Conservation (phyloP, 1,284 basidiomycete species). For the Entoloma clypeatum region DNA sequence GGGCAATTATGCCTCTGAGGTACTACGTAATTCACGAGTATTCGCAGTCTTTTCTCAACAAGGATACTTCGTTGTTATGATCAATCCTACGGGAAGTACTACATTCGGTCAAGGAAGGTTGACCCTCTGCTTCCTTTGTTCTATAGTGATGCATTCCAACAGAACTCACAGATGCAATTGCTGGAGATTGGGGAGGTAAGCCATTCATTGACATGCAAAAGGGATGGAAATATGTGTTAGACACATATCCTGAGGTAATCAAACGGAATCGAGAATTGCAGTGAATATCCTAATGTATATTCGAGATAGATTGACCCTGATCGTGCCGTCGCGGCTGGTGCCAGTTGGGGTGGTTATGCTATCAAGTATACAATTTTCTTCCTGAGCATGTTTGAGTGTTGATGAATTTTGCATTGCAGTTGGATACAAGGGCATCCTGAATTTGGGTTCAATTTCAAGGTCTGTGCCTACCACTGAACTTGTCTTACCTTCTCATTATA, state of each 20-base stretch:
- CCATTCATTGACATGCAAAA: conserved; percentile 79
- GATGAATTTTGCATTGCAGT: conserved; percentile 38
- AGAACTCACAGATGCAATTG: conserved; percentile 81
- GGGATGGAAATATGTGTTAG: conserved; percentile 71
- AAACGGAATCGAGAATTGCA: neutral
- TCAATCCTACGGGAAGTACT: conserved; percentile 89
- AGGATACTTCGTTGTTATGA: conserved; percentile 80
- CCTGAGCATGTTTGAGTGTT: conserved; percentile 1
- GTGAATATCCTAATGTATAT: neutral
- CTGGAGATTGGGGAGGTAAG: conserved; percentile 80
- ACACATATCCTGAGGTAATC: conserved; percentile 67
- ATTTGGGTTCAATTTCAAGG: conserved; percentile 79
- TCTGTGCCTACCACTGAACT: conserved; percentile 14
- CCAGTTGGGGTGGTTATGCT: conserved; percentile 80
- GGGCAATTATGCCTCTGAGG: neutral
- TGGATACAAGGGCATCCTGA: conserved; percentile 95
- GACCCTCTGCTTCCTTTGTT: neutral
- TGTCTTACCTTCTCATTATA: neutral
- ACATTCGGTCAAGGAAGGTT: conserved; percentile 77
- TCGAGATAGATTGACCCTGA: conserved; percentile 74
- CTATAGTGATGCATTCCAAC: neutral
- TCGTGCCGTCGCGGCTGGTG: conserved; percentile 78
- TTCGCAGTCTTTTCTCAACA: conserved; percentile 71
- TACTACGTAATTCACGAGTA: neutral
- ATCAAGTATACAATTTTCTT: conserved; percentile 56